A percentile compares a stretch with the other conserved stretches of the same genome.
Evolutionary conservation across 768 basidiomycete genomes (phyloP).

Genomic region (Leccinum imitatum): DNA sequence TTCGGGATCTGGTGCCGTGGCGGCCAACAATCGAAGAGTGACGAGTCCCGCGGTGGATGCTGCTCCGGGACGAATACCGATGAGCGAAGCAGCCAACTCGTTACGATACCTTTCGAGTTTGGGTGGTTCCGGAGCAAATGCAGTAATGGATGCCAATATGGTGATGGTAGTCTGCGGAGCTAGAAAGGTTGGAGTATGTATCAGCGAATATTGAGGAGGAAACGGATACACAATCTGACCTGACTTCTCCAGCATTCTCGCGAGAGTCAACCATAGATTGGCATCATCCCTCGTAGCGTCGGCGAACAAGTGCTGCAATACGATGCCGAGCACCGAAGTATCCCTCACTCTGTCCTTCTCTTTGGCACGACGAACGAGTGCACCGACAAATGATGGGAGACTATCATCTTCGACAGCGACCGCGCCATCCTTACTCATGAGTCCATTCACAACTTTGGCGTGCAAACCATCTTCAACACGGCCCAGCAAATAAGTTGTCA

Average conservation of each 20-base stretch:
- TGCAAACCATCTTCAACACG: constrained; percentile 54
- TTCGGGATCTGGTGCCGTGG: constrained; percentile 73
- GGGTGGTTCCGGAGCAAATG: constrained; percentile 63
- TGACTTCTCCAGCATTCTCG: constrained; percentile 57
- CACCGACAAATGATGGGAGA: constrained; percentile 31
- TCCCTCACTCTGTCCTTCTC: constrained; percentile 51
- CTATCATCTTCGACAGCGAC: constrained; percentile 21
- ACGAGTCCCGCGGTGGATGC: constrained; percentile 71
- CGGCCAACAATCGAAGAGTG: constrained; percentile 64
- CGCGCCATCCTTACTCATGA: constrained; percentile 29
- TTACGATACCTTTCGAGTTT: constrained; percentile 82
- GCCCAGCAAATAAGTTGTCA: constrained; percentile 62
- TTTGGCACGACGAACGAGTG: constrained; percentile 32
- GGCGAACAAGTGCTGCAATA: constrained; percentile 60
- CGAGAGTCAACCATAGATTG: constrained; percentile 76
- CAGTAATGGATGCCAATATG: constrained; percentile 60
- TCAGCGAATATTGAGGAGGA: constrained; percentile 1
- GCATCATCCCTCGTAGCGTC: constrained; percentile 63
- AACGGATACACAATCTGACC: constrained; percentile 42
- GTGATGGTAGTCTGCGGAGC: constrained; percentile 71
- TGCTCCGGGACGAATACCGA: constrained; percentile 60
- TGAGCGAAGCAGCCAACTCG: constrained; percentile 80
- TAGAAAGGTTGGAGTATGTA: constrained; percentile 27
- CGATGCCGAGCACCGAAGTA: constrained; percentile 54
- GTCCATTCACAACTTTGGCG: constrained; percentile 36